A percentile compares a stretch with the other conserved stretches of the same genome.
Evolutionary conservation across 192 early-diverging fungal genomes (phyloP).

Genomic region (Phlyctochytrium planicorne): DNA sequence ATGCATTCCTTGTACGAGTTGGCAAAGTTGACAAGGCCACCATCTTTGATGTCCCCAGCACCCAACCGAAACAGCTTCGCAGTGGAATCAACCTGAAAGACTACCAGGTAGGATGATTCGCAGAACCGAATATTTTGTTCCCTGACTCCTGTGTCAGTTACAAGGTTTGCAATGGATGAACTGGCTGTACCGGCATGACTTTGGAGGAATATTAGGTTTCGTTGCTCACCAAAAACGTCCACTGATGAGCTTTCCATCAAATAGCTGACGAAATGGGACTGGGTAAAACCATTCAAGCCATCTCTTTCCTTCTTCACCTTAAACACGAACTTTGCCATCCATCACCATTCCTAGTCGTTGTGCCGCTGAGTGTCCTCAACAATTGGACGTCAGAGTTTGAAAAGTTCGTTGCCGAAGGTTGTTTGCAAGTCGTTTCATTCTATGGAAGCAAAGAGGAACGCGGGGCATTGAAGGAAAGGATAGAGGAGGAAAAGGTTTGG

Average conservation of each 20-base stretch:
- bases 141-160: conserved; percentile 70
- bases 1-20: no score
- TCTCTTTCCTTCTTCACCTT: conserved; percentile 69
- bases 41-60: background rate
- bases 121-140: background rate
- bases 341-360: conserved; percentile 74
- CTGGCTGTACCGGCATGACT: conserved; percentile 60
- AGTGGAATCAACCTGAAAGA: conserved; percentile 3
- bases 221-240: background rate
- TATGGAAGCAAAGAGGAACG: conserved; percentile 42
- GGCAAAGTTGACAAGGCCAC: no score
- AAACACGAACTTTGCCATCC: conserved; percentile 29
- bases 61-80: background rate
- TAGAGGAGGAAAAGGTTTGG: conserved; percentile 53
- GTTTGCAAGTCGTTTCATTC: conserved; percentile 27
- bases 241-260: background rate
- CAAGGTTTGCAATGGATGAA: conserved; percentile 82
- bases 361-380: conserved; percentile 70
- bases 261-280: conserved; percentile 44
- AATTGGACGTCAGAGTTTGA: conserved; percentile 88
- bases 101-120: conserved; percentile 10
- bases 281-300: conserved; percentile 90
- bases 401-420: conserved; percentile 36
- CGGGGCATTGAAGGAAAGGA: conserved; percentile 19
- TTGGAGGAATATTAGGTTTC: conserved; percentile 75